Base-by-base conservation (phyloP, 176 grass and related monocot species). In the Raddia distichophylla region DNA sequence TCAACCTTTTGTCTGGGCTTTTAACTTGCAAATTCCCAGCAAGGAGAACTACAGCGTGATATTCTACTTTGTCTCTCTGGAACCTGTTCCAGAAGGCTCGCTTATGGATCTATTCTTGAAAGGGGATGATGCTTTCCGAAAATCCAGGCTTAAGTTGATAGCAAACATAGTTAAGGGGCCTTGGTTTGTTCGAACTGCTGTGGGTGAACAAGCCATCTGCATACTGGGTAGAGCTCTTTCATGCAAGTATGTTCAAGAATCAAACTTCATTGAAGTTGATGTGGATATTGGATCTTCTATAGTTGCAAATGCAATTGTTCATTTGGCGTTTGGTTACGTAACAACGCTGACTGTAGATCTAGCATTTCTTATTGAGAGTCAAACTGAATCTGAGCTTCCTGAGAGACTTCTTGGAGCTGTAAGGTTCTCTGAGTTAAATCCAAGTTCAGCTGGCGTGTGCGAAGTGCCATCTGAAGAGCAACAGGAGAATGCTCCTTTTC, bases 231-330 rank as follows among this genome's bases (percentile, higher is more conserved):
- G 76, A 83, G 90, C 92, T 61, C 84, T 98, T 71, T 87, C 91
- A 22, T 98, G 92, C 88, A 98, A 91, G 67, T 95, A 91, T 54
- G 57, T 87, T 53, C 87, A 82, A 51, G 92, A 84, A 77, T 84
- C 75, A 10, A 92, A 98, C 75, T 98, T 89, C 80, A 87, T 98
- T 66, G 95, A 95, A 90, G 64, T 94, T 49, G 92, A 98, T 86
- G 92, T 98, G 82, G 95, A 98, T 89, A 84, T 98, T 17, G 95
- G 92, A 67, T 94, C 95, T 69, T 93, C 92, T 45, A 95, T 98
- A 77, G 88, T 98, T 65, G 95, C 92, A 61, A 98, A 98, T 79
- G 95, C 95, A 64, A 94, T 98, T 68, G 86, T 98, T 48, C 95
- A 95, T 86, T 87, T 98, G 67, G 95, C 92, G 13, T 95, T 98